Percentiles rank a stretch among this genome's conserved stretches.
These are phyloP conservation scores for Globisporangium echinulatum DNA, from an alignment of 352 stramenopile species.

Conservation along the genomic window DNA sequence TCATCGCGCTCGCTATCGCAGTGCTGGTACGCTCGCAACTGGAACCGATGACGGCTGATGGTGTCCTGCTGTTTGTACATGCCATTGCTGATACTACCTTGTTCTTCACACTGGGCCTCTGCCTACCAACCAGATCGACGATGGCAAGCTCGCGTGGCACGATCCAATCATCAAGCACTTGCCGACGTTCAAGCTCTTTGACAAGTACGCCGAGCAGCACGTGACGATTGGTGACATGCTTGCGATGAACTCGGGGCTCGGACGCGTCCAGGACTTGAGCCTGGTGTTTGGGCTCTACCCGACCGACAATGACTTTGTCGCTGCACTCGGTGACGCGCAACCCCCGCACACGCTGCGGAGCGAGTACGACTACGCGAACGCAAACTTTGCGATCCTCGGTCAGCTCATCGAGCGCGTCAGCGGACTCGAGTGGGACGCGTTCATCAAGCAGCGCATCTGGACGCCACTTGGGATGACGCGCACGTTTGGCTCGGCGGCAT, in stretches of 20 bases:
- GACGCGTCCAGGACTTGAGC: constrained; percentile 17
- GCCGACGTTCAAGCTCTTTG: constrained; percentile 37
- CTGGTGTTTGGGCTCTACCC: constrained; percentile 27
- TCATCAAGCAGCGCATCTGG: constrained; percentile 44
- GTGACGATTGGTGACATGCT: constrained; percentile 44
- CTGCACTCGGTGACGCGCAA: constrained; percentile 27
- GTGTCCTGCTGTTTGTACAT: background rate
- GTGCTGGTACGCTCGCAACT: constrained; percentile 19
- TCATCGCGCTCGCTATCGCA: constrained; percentile 38
- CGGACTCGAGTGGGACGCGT: constrained; percentile 43
- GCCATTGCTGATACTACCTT: background rate
- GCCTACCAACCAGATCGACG: constrained; percentile 21
- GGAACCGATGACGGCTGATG: too few relatives aligned
- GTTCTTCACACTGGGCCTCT: background rate
- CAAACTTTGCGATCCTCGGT: constrained; percentile 56
- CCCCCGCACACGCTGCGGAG: constrained; percentile 35
- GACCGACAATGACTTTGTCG: constrained; percentile 33
- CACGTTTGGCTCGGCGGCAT: constrained; percentile 32
- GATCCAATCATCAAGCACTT: constrained; percentile 55
- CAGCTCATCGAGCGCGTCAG: constrained; percentile 48
- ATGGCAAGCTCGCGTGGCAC: constrained; percentile 42
- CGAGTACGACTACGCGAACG: constrained; percentile 51
- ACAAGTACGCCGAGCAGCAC: constrained; percentile 52
- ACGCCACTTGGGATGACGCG: constrained; percentile 48
- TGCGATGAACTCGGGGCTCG: constrained; percentile 55